These are phyloP conservation scores for Steccherinum ochraceum DNA, from an alignment of 768 basidiomycete genomes.

Conservation along the genomic window DNA sequence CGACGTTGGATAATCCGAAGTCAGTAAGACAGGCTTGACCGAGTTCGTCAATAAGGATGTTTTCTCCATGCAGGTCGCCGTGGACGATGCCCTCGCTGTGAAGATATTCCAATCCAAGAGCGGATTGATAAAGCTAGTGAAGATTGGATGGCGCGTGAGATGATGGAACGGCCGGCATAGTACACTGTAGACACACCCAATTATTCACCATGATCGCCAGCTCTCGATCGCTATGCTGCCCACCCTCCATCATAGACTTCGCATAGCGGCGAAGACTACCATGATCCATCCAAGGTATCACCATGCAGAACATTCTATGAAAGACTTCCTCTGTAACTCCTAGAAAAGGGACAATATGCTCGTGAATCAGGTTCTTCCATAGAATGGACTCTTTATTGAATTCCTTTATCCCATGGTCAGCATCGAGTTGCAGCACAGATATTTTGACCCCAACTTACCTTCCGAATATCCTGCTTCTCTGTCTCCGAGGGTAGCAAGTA, in stretches of 20 bases:
- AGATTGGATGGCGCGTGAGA: background rate
- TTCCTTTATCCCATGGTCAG: no score
- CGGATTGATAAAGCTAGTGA: constrained; percentile 2
- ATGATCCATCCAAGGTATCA: constrained; percentile 5
- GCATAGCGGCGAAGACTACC: background rate
- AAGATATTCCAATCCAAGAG: constrained; percentile 3
- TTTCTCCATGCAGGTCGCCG: constrained; percentile 7
- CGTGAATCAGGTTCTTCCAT: background rate
- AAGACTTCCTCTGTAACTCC: background rate
- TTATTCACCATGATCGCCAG: background rate
- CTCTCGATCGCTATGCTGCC: background rate
- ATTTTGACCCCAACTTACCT: no score
- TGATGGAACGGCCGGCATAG: background rate
- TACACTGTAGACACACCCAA: background rate
- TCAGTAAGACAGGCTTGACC: constrained; percentile 8
- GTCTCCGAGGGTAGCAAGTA: background rate
- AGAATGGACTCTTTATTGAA: background rate
- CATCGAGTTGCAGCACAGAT: no score
- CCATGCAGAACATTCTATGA: background rate
- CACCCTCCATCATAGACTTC: background rate
- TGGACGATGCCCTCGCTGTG: constrained; percentile 6
- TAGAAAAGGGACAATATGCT: background rate
- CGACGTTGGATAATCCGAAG: constrained; percentile 7
- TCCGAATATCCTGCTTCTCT: background rate
- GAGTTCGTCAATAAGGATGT: constrained; percentile 9